A percentile compares a stretch with the other conserved stretches of the same genome.
phyloP scores from a whole-genome alignment of 2,329 filamentous ascomycete genomes.

The Dactylellina leptospora region DNA sequence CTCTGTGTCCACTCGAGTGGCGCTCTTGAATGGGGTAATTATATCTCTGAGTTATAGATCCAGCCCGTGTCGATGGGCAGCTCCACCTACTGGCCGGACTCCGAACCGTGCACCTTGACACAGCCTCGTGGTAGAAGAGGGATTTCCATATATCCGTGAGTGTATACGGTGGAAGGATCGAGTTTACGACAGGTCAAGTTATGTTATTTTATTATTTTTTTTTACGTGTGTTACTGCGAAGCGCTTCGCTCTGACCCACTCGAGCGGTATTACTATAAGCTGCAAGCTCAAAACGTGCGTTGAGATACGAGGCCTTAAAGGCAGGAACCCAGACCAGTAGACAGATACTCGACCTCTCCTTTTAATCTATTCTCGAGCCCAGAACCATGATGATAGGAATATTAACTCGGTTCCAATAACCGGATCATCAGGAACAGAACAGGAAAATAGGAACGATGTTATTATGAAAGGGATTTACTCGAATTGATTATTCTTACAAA shows the following conservation, averaged over 20 bases:
- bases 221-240: conserved; percentile 5
- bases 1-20: conserved; percentile 31
- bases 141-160: not conserved
- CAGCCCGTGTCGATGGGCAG: conserved; percentile 5
- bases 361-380: conserved; percentile 44
- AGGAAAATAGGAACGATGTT: not conserved
- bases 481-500: conserved; percentile 38
- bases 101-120: conserved; percentile 28
- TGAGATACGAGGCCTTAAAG: conserved; percentile 21
- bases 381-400: conserved; percentile 44
- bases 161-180: not conserved
- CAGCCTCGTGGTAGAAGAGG: conserved; percentile 20
- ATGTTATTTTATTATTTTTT: not conserved
- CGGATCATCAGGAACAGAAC: conserved; percentile 44
- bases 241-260: conserved; percentile 31
- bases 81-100: conserved; percentile 25
- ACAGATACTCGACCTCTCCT: conserved; percentile 3
- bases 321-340: not conserved
- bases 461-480: conserved; percentile 11
- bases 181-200: conserved; percentile 1
- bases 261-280: conserved; percentile 13
- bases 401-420: conserved; percentile 40
- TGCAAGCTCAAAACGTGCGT: conserved; percentile 32
- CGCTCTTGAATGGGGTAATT: conserved; percentile 29
- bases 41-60: conserved; percentile 35